Conservation (phyloP, 495 filamentous ascomycete species). For the Niebla homalea region DNA sequence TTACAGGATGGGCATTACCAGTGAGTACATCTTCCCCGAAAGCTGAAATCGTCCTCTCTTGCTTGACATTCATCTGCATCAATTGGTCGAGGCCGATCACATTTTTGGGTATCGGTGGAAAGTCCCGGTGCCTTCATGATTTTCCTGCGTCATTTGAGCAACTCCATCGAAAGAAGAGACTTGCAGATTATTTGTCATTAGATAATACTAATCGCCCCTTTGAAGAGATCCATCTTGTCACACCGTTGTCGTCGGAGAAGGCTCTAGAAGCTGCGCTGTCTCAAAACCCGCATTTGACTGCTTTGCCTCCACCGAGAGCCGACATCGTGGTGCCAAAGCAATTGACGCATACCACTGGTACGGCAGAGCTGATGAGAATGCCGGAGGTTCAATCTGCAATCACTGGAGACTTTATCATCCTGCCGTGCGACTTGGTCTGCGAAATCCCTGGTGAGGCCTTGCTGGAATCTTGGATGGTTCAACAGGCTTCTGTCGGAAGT, state of each 20-base stretch:
- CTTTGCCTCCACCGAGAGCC: slow-evolving; percentile 58
- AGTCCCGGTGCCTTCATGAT: too few relatives aligned
- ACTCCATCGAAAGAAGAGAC: too few relatives aligned
- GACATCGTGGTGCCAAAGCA: slow-evolving; percentile 60
- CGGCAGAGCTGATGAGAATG: slow-evolving; percentile 76
- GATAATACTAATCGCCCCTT: neutral
- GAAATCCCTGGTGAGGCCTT: slow-evolving; percentile 72
- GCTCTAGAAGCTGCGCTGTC: slow-evolving; percentile 66
- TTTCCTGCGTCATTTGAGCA: too few relatives aligned
- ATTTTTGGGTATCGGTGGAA: too few relatives aligned
- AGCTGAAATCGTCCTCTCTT: neutral
- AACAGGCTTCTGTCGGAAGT: slow-evolving; percentile 52
- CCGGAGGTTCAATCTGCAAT: slow-evolving; percentile 58
- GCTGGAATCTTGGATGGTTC: slow-evolving; percentile 84
- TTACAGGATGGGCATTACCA: slow-evolving; percentile 68
- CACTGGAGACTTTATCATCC: slow-evolving; percentile 71
- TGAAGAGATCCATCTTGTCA: slow-evolving; percentile 70
- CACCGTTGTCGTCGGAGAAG: slow-evolving; percentile 56
- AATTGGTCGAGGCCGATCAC: neutral
- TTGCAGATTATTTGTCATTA: neutral
- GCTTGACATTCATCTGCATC: neutral
- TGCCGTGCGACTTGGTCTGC: slow-evolving; percentile 90
- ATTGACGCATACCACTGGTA: slow-evolving; percentile 66
- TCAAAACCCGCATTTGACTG: slow-evolving; percentile 77
- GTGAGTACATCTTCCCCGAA: slow-evolving; percentile 31